Conservation (phyloP, 2,329 filamentous ascomycete genomes). For the Stromatinia cepivora region DNA sequence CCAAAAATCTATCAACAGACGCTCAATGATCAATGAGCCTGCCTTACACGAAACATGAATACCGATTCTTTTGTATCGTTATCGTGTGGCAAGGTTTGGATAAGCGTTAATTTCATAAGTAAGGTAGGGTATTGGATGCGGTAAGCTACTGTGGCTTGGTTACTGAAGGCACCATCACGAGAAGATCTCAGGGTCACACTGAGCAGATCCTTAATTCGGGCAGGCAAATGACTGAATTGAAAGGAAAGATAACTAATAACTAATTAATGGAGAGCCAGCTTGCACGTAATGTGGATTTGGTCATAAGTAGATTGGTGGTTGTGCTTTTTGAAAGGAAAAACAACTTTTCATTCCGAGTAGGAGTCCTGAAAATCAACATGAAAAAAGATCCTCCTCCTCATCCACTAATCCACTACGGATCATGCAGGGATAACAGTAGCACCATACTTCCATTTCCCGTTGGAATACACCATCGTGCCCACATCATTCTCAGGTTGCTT, state of each 20-base stretch:
- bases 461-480: not conserved
- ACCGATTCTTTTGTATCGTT: no score
- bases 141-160: not conserved
- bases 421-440: slow-evolving; percentile 6
- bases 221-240: not conserved
- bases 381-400: not conserved
- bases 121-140: no score
- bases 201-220: not conserved
- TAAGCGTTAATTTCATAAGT: not conserved
- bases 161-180: not conserved
- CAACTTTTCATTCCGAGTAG: not conserved
- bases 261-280: not conserved
- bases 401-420: not conserved
- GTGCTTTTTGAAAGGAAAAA: not conserved
- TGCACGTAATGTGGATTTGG: not conserved
- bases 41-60: no score
- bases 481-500: slow-evolving; percentile 13
- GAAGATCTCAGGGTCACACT: not conserved
- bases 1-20: no score
- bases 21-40: no score
- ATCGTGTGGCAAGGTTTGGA: not conserved
- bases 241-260: not conserved
- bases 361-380: not conserved
- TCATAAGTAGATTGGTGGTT: not conserved
- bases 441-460: slow-evolving; percentile 11